Percentiles rank a stretch among this genome's conserved stretches.
These are phyloP conservation scores for Pelargonium exstipulatum DNA, from an alignment of 441 rosid species.

Conservation along the genomic window DNA sequence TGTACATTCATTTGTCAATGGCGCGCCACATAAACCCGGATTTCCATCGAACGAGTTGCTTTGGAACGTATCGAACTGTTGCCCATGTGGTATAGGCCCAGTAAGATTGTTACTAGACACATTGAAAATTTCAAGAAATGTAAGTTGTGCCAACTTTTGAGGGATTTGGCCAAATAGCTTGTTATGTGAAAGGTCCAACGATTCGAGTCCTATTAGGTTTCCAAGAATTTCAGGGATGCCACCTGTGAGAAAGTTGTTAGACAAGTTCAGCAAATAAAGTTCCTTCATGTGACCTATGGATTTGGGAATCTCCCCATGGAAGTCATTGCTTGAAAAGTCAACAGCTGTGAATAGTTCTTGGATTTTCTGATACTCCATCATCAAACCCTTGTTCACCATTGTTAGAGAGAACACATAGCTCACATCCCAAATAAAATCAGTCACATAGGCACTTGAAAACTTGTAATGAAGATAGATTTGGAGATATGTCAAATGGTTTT, in stretches of 20 bases:
- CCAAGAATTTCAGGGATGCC: not conserved
- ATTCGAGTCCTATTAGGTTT: not conserved
- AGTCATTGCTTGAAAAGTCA: not conserved
- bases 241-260: not conserved
- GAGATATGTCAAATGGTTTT: not conserved
- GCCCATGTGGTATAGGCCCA: not conserved
- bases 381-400: slow-evolving; percentile 4
- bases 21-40: not conserved
- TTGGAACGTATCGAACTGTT: not conserved
- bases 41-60: not conserved
- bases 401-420: not conserved
- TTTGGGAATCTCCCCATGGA: not conserved
- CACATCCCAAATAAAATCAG: not conserved
- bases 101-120: not conserved
- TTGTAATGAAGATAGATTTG: not conserved
- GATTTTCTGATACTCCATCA: not conserved
- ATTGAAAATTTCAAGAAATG: not conserved
- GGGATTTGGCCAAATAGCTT: not conserved
- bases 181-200: not conserved
- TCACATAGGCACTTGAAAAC: not conserved
- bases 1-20: not conserved
- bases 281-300: not conserved
- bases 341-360: not conserved
- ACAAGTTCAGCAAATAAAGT: not conserved
- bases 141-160: not conserved